Percentiles rank a stretch among this genome's conserved stretches.
Evolutionary conservation across 371 early-diverging fungal genomes (phyloP).

Genomic region (Blakeslea trispora): DNA sequence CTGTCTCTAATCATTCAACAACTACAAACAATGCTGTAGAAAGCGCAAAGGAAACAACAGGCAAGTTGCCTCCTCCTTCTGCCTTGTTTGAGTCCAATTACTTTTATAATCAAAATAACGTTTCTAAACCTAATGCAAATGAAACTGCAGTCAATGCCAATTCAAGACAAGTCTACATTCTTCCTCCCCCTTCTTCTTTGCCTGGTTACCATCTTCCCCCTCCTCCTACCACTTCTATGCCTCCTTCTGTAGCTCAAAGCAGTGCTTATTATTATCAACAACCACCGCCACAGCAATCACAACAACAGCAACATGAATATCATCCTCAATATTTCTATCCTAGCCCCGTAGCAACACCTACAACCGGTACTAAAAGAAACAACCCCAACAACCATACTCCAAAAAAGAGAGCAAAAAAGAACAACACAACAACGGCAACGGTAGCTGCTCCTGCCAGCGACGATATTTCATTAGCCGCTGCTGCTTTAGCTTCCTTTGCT

Average conservation of each 20-base stretch:
- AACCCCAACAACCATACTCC: slow-evolving; percentile 2
- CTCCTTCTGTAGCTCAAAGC: not conserved
- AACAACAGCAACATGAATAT: slow-evolving; percentile 14
- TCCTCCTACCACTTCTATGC: slow-evolving; percentile 7
- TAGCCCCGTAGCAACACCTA: slow-evolving; percentile 5
- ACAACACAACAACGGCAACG: slow-evolving; percentile 10
- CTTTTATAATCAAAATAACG: slow-evolving; percentile 3
- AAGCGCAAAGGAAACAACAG: slow-evolving; percentile 12
- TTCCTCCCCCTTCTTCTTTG: slow-evolving; percentile 45
- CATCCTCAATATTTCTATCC: slow-evolving; percentile 16
- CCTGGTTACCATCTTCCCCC: slow-evolving; percentile 35
- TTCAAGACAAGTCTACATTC: slow-evolving; percentile 38
- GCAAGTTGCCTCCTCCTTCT: slow-evolving; percentile 33
- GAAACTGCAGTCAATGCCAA: slow-evolving; percentile 7
- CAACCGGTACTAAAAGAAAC: slow-evolving; percentile 4
- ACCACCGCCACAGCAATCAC: slow-evolving; percentile 5
- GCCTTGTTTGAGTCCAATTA: slow-evolving; percentile 21
- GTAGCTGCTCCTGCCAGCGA: slow-evolving; percentile 17
- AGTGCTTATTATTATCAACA: slow-evolving; percentile 6
- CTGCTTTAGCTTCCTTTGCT: slow-evolving; percentile 46
- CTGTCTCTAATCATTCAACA: slow-evolving; percentile 1
- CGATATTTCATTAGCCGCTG: slow-evolving; percentile 41
- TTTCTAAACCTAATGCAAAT: not conserved
- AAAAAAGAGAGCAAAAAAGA: slow-evolving; percentile 18
- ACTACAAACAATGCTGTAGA: not conserved